phyloP scores from a whole-genome alignment of 176 grass and related monocot genomes.

The Eleusine indica region DNA sequence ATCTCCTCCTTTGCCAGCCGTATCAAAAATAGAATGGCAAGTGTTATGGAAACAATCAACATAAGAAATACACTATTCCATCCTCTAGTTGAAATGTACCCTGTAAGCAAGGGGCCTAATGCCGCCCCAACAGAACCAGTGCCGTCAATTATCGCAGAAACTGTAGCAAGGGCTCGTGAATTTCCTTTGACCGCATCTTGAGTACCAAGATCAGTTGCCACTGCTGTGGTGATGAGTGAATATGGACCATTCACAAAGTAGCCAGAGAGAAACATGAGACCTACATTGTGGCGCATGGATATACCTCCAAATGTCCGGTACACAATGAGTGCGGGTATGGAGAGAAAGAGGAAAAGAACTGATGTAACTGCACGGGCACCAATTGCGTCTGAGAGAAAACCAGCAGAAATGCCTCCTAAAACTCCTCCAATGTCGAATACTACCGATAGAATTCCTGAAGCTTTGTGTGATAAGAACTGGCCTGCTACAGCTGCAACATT shows the following conservation, averaged over 20 bases:
- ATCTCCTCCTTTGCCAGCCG: constrained; percentile 77
- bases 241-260: constrained; percentile 96
- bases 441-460: constrained; percentile 79
- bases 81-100: constrained; percentile 92
- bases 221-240: constrained; percentile 95
- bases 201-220: constrained; percentile 90
- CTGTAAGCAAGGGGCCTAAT: constrained; percentile 83
- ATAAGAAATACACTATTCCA: constrained; percentile 96
- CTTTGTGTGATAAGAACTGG: constrained; percentile 85
- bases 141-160: constrained; percentile 88
- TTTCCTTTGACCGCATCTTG: constrained; percentile 79
- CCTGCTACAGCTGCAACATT: constrained; percentile 70
- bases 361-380: constrained; percentile 72
- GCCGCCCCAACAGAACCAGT: constrained; percentile 90
- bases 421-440: constrained; percentile 94
- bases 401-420: constrained; percentile 80
- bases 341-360: constrained; percentile 74
- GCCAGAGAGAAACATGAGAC: constrained; percentile 86
- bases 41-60: constrained; percentile 75
- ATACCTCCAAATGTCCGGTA: constrained; percentile 80
- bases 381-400: constrained; percentile 74
- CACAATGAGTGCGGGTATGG: constrained; percentile 75
- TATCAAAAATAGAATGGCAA: constrained; percentile 85
- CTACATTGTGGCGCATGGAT: constrained; percentile 79
- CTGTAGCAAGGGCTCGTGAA: constrained; percentile 82